Percentiles rank a stretch among this genome's conserved stretches.
These are phyloP conservation scores for Claviceps pusilla DNA, from an alignment of 2,329 filamentous ascomycete genomes.

Conservation along the genomic window DNA sequence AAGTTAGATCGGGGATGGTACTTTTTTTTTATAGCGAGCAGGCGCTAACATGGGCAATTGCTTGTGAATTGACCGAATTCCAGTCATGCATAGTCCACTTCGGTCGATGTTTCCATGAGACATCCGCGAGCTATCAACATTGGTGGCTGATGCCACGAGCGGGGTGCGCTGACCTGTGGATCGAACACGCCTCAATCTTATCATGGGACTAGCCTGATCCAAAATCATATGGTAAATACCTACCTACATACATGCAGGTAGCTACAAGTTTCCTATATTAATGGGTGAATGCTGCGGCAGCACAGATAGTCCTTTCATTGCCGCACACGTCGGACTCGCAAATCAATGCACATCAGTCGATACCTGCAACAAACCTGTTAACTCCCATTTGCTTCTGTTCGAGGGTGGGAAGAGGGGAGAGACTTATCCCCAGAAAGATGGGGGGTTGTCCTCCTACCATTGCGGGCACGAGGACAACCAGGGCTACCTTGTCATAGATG, in stretches of 20 bases:
- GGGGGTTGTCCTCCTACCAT: constrained; percentile 36
- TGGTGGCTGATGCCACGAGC: background rate
- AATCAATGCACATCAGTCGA: background rate
- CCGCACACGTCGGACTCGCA: background rate
- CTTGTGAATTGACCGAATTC: background rate
- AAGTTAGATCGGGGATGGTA: background rate
- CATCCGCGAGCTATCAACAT: background rate
- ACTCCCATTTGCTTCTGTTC: background rate
- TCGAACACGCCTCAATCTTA: background rate
- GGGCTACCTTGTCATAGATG: constrained; percentile 25
- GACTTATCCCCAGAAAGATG: constrained; percentile 35
- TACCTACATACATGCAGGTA: too few species aligned
- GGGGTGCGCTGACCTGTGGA: background rate
- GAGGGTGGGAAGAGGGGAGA: constrained; percentile 6
- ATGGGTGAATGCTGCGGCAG: background rate
- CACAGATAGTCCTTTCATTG: background rate
- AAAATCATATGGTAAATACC: background rate
- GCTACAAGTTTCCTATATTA: background rate
- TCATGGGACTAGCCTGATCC: background rate
- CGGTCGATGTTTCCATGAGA: background rate
- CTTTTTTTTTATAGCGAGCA: background rate
- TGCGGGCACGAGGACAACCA: constrained; percentile 35
- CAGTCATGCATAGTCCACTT: background rate
- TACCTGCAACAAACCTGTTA: constrained; percentile 1
- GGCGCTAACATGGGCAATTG: background rate